Conservation (phyloP, 1,139 yeast genomes). For the Meyerozyma smithsonii region DNA sequence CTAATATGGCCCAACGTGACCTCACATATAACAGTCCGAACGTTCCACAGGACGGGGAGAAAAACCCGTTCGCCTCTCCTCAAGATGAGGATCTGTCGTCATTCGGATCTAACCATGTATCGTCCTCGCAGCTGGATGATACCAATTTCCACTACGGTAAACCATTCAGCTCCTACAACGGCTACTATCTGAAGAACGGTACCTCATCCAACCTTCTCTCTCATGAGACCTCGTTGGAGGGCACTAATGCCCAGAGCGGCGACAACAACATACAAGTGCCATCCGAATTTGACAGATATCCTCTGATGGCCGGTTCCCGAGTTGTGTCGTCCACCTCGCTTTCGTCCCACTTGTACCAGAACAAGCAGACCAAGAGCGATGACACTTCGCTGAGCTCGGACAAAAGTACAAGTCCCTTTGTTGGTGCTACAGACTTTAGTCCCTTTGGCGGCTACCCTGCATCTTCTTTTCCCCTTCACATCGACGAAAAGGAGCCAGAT, state of each 20-base stretch:
- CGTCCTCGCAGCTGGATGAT: conserved; percentile 14
- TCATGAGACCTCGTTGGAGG: conserved; percentile 20
- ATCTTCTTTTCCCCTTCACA: conserved; percentile 21
- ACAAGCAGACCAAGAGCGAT: conserved; percentile 2
- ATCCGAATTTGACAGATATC: conserved; percentile 16
- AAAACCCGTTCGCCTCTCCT: conserved; percentile 13
- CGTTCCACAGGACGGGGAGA: conserved; percentile 10
- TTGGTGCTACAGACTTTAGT: conserved; percentile 12
- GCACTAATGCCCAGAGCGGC: conserved; percentile 2
- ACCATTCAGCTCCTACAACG: conserved; percentile 41
- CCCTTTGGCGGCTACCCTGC: conserved; percentile 30
- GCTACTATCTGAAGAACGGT: conserved; percentile 40
- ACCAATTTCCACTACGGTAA: conserved; percentile 27
- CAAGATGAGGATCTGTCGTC: conserved; percentile 9
- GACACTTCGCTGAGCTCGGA: conserved; percentile 1
- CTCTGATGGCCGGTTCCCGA: conserved; percentile 15
- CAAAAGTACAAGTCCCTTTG: conserved; percentile 8
- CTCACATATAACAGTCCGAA: conserved; percentile 28
- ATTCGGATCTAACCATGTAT: conserved; percentile 12
- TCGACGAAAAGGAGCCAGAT: conserved; percentile 23
- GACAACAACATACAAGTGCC: conserved; percentile 11
- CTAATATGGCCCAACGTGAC: conserved; percentile 32
- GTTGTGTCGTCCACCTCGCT: conserved; percentile 13
- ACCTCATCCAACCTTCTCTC: conserved; percentile 38
- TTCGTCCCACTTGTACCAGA: neutral